Evolutionary conservation across 2,329 filamentous ascomycete species (phyloP), one percentile per base, ranked within the genome.

Genomic region (Hypoxylon sp.): DNA sequence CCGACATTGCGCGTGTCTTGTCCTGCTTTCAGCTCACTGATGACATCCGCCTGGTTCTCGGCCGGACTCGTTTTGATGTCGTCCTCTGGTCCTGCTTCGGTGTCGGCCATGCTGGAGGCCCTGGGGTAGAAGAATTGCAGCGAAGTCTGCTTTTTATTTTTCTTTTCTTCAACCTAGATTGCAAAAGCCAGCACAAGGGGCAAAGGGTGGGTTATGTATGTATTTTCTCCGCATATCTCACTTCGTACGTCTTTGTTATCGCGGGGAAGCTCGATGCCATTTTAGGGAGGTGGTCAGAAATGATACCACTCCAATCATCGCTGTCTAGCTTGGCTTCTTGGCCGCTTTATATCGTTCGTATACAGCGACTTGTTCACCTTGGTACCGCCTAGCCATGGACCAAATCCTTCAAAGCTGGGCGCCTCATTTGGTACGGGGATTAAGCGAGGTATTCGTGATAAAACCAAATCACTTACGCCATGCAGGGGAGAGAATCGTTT

Each of bases 1-100:
- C 75, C 75, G 15, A 74, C 50, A 35, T 75, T 64, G 20, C 68
- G 70, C 13, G 47, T 62, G 29, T 73, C 72, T 11, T 70, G 64
- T 63, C 67, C 63, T 1, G 43, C 48, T 57, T 70, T 69, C 5
- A 60, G 15, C 18, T 65, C 66, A 10, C 51, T 50, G 15, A 64
- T 46, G 6, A 43, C 15, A 20, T 70, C 68, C 38, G 64, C 60
- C 4, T 60, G 62, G 10, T 54, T 62, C 7, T 64, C 51, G 7
- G 51, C 29, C 10, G 53, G 18, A 17, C 59, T 58, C 29, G 55
- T 20, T 26, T 58, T 62, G 15, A 51, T 54, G 27, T 58, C 54
- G 3, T 48, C 57, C 2, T 52, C 54, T 24, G 50, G 45, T 26
- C 53, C 61, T 26, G 55, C 29, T 40, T 70, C 69, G 42, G 66